Evolutionary conservation across 495 filamentous ascomycete genomes (phyloP).

Genomic region (Durotheca rogersii): DNA sequence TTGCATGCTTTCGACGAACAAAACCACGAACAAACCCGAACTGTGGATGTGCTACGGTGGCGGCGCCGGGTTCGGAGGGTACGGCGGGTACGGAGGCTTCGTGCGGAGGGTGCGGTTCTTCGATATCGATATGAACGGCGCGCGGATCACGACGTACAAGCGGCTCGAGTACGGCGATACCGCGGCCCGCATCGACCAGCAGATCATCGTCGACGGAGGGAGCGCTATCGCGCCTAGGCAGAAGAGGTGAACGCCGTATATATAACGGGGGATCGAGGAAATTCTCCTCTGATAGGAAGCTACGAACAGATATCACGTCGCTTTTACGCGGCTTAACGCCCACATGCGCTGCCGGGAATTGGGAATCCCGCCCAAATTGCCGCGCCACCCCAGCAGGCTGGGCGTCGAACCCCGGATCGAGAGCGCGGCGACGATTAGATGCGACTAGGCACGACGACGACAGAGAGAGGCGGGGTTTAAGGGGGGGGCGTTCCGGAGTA

Average conservation of each 20-base stretch:
- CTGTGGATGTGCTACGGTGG: constrained; percentile 99
- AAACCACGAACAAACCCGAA: constrained; percentile 58
- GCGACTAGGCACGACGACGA: background rate
- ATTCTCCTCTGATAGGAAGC: too few relatives aligned
- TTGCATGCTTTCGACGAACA: constrained; percentile 66
- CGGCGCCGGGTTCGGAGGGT: constrained; percentile 85
- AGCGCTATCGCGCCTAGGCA: constrained; percentile 50
- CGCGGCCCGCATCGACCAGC: constrained; percentile 72
- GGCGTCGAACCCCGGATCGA: background rate
- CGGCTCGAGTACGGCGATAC: constrained; percentile 78
- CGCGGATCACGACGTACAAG: constrained; percentile 87
- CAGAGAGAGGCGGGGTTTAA: constrained; percentile 1
- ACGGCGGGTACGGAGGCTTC: constrained; percentile 85
- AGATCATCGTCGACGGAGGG: constrained; percentile 84
- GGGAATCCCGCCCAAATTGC: background rate
- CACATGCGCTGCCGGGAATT: background rate
- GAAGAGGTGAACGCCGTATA: background rate
- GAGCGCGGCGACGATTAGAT: background rate
- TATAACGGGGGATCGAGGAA: too few relatives aligned
- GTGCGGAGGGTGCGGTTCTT: constrained; percentile 82
- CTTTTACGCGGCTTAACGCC: background rate
- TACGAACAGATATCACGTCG: too few relatives aligned
- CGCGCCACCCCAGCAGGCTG: background rate
- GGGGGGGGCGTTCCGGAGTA: background rate
- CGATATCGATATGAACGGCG: constrained; percentile 88